Percentiles rank a stretch among this genome's conserved stretches.
Evolutionary conservation across 352 stramenopile genomes (phyloP).

Genomic region (Bremia lactucae): DNA sequence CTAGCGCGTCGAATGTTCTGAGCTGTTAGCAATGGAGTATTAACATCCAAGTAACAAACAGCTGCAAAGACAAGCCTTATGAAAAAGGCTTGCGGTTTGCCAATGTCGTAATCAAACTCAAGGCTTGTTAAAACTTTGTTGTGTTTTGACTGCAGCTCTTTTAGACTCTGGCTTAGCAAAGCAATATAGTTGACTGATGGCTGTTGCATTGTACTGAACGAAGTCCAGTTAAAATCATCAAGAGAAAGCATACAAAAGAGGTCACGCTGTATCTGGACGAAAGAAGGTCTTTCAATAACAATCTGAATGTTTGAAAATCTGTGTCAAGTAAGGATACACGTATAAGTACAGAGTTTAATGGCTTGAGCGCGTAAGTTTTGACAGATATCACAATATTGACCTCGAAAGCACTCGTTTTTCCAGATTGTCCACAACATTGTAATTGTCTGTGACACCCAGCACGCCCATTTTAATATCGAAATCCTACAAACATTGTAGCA

Average conservation of each 20-base stretch:
- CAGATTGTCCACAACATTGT: slow-evolving; percentile 70
- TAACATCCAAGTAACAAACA: slow-evolving; percentile 30
- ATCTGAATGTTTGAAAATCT: slow-evolving; percentile 82
- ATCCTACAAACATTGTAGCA: no score
- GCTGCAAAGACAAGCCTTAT: slow-evolving; percentile 41
- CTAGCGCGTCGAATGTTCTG: slow-evolving; percentile 44
- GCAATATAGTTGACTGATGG: slow-evolving; percentile 22
- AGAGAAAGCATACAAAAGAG: slow-evolving; percentile 33
- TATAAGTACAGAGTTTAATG: slow-evolving; percentile 1
- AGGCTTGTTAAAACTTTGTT: slow-evolving; percentile 41
- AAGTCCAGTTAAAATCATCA: slow-evolving; percentile 20
- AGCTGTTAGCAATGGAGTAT: slow-evolving; percentile 26
- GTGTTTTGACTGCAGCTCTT: slow-evolving; percentile 19
- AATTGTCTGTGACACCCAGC: slow-evolving; percentile 68
- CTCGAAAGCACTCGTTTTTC: slow-evolving; percentile 74
- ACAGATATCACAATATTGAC: slow-evolving; percentile 13
- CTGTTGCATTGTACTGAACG: slow-evolving; percentile 3
- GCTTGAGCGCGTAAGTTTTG: no score
- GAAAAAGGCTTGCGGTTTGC: slow-evolving; percentile 59
- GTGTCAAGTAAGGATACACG: not conserved
- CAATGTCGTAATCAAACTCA: slow-evolving; percentile 69
- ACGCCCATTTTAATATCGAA: slow-evolving; percentile 75
- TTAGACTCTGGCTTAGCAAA: slow-evolving; percentile 33
- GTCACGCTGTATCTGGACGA: slow-evolving; percentile 39
- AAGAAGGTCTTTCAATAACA: slow-evolving; percentile 46